These are phyloP conservation scores for Fusarium longipes DNA, from an alignment of 2,329 filamentous ascomycete genomes.

Conservation along the genomic window DNA sequence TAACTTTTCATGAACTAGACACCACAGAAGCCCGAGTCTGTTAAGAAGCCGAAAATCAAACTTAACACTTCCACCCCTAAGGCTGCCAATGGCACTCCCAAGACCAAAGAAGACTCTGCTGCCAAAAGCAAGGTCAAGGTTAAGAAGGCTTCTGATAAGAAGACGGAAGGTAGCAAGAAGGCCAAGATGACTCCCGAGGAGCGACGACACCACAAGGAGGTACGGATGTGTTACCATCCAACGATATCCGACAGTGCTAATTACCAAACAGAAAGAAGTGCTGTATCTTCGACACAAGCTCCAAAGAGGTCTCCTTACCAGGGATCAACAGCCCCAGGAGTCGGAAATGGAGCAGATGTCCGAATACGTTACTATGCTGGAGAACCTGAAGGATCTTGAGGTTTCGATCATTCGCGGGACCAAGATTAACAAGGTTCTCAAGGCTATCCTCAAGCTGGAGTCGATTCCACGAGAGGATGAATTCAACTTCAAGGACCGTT, in stretches of 20 bases:
- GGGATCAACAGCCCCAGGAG: slow-evolving; percentile 86
- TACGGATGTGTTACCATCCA: slow-evolving; percentile 48
- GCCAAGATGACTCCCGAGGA: slow-evolving; percentile 69
- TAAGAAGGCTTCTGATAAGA: slow-evolving; percentile 70
- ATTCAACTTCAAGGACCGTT: slow-evolving; percentile 88
- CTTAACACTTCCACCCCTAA: slow-evolving; percentile 61
- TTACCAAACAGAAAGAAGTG: slow-evolving; percentile 72
- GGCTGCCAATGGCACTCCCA: slow-evolving; percentile 48
- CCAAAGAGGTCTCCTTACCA: slow-evolving; percentile 90
- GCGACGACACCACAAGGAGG: slow-evolving; percentile 69
- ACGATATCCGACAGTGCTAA: slow-evolving; percentile 48
- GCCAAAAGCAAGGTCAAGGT: slow-evolving; percentile 65
- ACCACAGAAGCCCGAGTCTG: slow-evolving; percentile 69
- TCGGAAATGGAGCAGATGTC: slow-evolving; percentile 85
- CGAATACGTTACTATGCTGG: slow-evolving; percentile 82
- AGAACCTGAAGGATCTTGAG: slow-evolving; percentile 82
- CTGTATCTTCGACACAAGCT: slow-evolving; percentile 93
- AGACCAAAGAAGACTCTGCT: slow-evolving; percentile 65
- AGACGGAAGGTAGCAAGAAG: slow-evolving; percentile 65
- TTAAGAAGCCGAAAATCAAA: slow-evolving; percentile 77
- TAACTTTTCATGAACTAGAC: slow-evolving; percentile 55
- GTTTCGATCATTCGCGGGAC: slow-evolving; percentile 88
- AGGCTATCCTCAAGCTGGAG: slow-evolving; percentile 89
- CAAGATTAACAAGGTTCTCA: slow-evolving; percentile 99
- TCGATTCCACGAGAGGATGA: slow-evolving; percentile 89